These are phyloP conservation scores for Rhodotorula sp. DNA, from an alignment of 1,284 basidiomycete species.

Conservation along the genomic window DNA sequence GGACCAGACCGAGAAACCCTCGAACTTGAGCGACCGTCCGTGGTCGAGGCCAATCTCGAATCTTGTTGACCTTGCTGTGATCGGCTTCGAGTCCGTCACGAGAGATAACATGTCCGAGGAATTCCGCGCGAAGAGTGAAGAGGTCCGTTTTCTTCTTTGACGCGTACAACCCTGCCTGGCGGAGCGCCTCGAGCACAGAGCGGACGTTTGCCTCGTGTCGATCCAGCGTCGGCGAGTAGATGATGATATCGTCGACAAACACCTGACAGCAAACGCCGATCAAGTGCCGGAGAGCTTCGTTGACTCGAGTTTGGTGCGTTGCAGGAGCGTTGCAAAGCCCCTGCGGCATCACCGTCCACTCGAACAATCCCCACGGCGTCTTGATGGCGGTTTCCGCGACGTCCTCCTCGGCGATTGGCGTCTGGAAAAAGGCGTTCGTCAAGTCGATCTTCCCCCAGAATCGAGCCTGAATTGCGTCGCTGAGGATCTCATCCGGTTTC, in stretches of 20 bases:
- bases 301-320: constrained; percentile 44
- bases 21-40: constrained; percentile 45
- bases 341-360: constrained; percentile 55
- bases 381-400: constrained; percentile 50
- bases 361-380: constrained; percentile 52
- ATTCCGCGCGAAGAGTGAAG: constrained; percentile 43
- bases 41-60: constrained; percentile 50
- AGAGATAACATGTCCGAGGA: constrained; percentile 51
- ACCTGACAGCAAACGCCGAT: constrained; percentile 9
- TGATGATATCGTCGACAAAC: constrained; percentile 56
- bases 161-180: constrained; percentile 43
- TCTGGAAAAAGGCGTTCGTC: constrained; percentile 55
- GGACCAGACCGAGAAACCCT: constrained; percentile 51
- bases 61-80: constrained; percentile 46
- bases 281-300: constrained; percentile 24
- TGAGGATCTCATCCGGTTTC: constrained; percentile 11
- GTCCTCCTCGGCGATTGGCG: constrained; percentile 49
- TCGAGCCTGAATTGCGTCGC: neutral
- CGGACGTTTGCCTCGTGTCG: constrained; percentile 49
- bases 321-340: constrained; percentile 51
- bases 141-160: constrained; percentile 48
- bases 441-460: constrained; percentile 49
- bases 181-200: constrained; percentile 12
- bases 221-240: constrained; percentile 50
- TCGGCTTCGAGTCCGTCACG: constrained; percentile 48